These are phyloP conservation scores for Candida ficus DNA, from an alignment of 805 yeast genomes.

Conservation along the genomic window DNA sequence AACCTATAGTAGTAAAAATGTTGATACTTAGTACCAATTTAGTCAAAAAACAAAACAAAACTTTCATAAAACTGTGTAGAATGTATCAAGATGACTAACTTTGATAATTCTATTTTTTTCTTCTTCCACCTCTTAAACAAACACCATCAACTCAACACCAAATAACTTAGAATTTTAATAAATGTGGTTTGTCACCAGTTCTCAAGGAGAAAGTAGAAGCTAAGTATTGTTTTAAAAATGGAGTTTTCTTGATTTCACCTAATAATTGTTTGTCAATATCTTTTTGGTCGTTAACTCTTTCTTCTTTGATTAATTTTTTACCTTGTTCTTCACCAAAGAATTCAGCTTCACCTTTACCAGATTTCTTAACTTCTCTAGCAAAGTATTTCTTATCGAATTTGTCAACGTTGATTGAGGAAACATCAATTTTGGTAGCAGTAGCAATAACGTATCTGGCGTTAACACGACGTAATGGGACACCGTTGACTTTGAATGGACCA, in stretches of 20 bases:
- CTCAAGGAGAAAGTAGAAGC: slow-evolving; percentile 93
- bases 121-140: not conserved
- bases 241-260: slow-evolving; percentile 94
- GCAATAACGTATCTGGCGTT: slow-evolving; percentile 98
- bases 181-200: slow-evolving; percentile 98
- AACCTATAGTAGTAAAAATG: not conserved
- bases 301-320: slow-evolving; percentile 86
- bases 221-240: slow-evolving; percentile 94
- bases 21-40: not conserved
- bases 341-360: slow-evolving; percentile 84
- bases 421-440: slow-evolving; percentile 87
- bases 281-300: slow-evolving; percentile 97
- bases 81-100: not conserved
- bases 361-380: slow-evolving; percentile 75
- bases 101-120: not conserved
- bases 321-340: slow-evolving; percentile 74
- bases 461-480: slow-evolving; percentile 99
- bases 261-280: slow-evolving; percentile 86
- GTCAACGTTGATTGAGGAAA: slow-evolving; percentile 75
- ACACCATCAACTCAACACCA: not conserved
- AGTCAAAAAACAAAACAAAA: slow-evolving; percentile 4
- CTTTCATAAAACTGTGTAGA: slow-evolving; percentile 3
- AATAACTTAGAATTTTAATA: slow-evolving; percentile 80
- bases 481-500: slow-evolving; percentile 99
- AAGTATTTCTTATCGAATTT: slow-evolving; percentile 94